Percentiles rank a stretch among this genome's conserved stretches.
phyloP scores from a whole-genome alignment of 768 basidiomycete species.

The Psilocybe sp. region DNA sequence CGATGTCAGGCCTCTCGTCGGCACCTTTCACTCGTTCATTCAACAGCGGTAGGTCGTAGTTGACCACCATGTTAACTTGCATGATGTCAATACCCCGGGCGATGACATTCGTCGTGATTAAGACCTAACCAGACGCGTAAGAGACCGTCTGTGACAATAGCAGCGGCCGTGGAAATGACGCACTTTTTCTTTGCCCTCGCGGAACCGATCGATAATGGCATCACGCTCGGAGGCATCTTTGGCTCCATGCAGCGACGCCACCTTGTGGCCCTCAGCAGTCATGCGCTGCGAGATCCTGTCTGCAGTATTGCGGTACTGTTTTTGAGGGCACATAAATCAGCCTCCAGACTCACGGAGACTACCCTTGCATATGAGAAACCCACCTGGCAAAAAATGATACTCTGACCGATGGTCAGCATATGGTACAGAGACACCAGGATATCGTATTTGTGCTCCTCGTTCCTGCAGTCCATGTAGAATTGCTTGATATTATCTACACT shows the following conservation, averaged over 20 bases:
- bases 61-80: slow-evolving; percentile 99
- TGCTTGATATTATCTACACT: slow-evolving; percentile 93
- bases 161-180: not conserved
- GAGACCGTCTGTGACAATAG: not conserved
- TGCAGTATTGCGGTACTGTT: slow-evolving; percentile 84
- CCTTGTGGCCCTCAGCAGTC: slow-evolving; percentile 92
- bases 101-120: slow-evolving; percentile 99
- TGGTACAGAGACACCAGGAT: slow-evolving; percentile 88
- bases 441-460: slow-evolving; percentile 93
- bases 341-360: not conserved
- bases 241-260: slow-evolving; percentile 92
- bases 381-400: slow-evolving; percentile 97
- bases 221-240: slow-evolving; percentile 92
- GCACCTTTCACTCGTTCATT: slow-evolving; percentile 57
- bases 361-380: slow-evolving; percentile 17
- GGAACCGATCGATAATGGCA: slow-evolving; percentile 89
- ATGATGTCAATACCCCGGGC: slow-evolving; percentile 98
- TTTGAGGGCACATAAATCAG: slow-evolving; percentile 1
- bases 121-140: slow-evolving; percentile 31
- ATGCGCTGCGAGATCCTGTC: slow-evolving; percentile 90
- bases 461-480: slow-evolving; percentile 95
- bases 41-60: slow-evolving; percentile 92
- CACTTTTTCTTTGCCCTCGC: slow-evolving; percentile 94
- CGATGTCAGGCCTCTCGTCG: slow-evolving; percentile 78
- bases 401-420: slow-evolving; percentile 92